A percentile compares a stretch with the other conserved stretches of the same genome.
phyloP scores from a whole-genome alignment of 176 grass and related monocot genomes.

The Urochloa ruziziensis region DNA sequence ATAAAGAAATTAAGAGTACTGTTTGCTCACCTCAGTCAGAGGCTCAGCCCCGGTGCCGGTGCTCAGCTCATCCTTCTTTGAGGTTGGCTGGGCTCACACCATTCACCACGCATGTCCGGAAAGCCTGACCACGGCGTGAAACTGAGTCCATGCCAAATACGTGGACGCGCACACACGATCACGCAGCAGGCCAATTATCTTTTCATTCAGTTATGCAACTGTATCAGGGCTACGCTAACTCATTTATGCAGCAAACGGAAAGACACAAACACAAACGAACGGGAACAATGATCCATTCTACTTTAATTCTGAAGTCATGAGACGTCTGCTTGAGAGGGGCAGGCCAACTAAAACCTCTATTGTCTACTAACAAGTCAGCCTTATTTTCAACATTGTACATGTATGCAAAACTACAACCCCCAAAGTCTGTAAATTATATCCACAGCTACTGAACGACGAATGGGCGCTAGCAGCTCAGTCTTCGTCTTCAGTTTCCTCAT shows the following conservation, averaged over 20 bases:
- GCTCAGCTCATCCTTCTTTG: no score
- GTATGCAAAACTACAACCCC: constrained; percentile 42
- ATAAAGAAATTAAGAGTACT: no score
- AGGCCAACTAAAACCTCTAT: not conserved
- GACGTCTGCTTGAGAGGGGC: not conserved
- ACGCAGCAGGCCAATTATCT: no score
- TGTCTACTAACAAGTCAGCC: not conserved
- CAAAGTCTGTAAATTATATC: constrained; percentile 24
- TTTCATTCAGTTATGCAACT: no score
- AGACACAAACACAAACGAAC: not conserved
- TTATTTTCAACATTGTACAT: constrained; percentile 40
- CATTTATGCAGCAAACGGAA: not conserved
- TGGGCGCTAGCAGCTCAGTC: constrained; percentile 37
- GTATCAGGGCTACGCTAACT: not conserved
- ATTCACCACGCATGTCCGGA: no score
- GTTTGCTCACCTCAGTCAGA: no score
- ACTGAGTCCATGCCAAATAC: no score
- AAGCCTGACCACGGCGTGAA: no score
- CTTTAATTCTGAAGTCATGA: not conserved
- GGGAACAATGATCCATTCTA: not conserved
- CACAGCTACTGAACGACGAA: constrained; percentile 7
- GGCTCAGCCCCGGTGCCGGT: no score
- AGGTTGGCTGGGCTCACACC: no score
- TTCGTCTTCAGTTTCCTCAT: constrained; percentile 80
- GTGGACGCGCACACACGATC: no score